Conservation (phyloP, 2,329 filamentous ascomycete genomes). For the Botryotinia narcissicola region DNA sequence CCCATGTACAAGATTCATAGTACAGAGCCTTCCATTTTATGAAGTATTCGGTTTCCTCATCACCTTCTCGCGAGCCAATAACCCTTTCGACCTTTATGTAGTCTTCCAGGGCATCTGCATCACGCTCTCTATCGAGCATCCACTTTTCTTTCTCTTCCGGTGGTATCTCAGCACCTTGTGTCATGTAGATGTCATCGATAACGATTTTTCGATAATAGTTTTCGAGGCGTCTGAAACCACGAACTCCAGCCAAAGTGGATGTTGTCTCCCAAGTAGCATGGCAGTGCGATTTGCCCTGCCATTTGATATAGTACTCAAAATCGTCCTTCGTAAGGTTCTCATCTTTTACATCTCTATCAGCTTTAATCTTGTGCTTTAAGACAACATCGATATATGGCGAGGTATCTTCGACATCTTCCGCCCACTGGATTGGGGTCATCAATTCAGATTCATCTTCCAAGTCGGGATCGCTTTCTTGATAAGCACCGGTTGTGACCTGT, state of each 20-base stretch:
- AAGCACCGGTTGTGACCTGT: conserved; percentile 61
- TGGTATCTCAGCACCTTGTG: conserved; percentile 69
- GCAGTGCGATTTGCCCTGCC: conserved; percentile 92
- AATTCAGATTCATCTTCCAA: conserved; percentile 63
- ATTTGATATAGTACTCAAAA: conserved; percentile 93
- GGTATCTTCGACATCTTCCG: conserved; percentile 68
- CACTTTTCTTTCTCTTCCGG: conserved; percentile 90
- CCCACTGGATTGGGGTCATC: conserved; percentile 68
- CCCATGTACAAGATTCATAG: conserved; percentile 96
- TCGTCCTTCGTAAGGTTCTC: conserved; percentile 64
- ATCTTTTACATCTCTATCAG: conserved; percentile 58
- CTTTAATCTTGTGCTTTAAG: conserved; percentile 78
- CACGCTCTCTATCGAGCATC: conserved; percentile 89
- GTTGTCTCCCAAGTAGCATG: conserved; percentile 94
- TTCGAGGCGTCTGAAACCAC: conserved; percentile 84
- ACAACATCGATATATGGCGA: conserved; percentile 87
- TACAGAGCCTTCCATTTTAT: conserved; percentile 96
- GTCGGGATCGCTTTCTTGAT: conserved; percentile 66
- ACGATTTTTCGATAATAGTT: conserved; percentile 91
- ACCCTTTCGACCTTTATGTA: conserved; percentile 92
- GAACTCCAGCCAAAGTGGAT: conserved; percentile 69
- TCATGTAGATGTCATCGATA: conserved; percentile 73
- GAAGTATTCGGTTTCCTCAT: conserved; percentile 81
- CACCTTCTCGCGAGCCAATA: conserved; percentile 77
- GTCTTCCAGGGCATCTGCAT: conserved; percentile 83